A percentile compares a stretch with the other conserved stretches of the same genome.
Evolutionary conservation across 2,329 filamentous ascomycete genomes (phyloP).

Genomic region (Aspergillus quadricinctus): DNA sequence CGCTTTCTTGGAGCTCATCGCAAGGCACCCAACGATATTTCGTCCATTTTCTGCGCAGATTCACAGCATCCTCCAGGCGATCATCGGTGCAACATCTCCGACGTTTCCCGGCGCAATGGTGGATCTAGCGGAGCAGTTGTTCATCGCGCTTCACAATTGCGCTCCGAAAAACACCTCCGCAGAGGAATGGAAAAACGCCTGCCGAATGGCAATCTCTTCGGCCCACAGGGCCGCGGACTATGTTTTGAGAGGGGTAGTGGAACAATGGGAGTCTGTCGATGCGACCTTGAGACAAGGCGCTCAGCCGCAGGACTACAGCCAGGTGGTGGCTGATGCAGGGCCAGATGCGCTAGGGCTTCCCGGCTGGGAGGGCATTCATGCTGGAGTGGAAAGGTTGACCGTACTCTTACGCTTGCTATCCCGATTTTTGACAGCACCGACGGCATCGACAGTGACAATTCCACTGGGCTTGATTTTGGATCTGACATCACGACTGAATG

Average conservation of each 20-base stretch:
- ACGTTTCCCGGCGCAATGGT: constrained; percentile 52
- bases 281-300: constrained; percentile 32
- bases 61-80: constrained; percentile 54
- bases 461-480: constrained; percentile 66
- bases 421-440: constrained; percentile 60
- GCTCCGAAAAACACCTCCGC: constrained; percentile 72
- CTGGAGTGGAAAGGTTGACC: constrained; percentile 65
- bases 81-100: constrained; percentile 59
- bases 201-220: constrained; percentile 58
- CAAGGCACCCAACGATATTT: constrained; percentile 78
- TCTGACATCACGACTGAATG: constrained; percentile 64
- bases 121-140: constrained; percentile 58
- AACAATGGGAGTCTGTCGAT: constrained; percentile 71
- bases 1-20: constrained; percentile 66
- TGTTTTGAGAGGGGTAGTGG: constrained; percentile 71
- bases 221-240: constrained; percentile 70
- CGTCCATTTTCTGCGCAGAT: constrained; percentile 70
- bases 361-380: constrained; percentile 68
- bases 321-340: constrained; percentile 34
- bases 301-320: constrained; percentile 34
- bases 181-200: constrained; percentile 71
- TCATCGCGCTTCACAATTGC: constrained; percentile 70
- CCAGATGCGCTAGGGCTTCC: constrained; percentile 52
- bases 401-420: constrained; percentile 63
- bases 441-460: constrained; percentile 61